phyloP scores from a whole-genome alignment of 352 stramenopile genomes.

The Blastocystis sp. region DNA sequence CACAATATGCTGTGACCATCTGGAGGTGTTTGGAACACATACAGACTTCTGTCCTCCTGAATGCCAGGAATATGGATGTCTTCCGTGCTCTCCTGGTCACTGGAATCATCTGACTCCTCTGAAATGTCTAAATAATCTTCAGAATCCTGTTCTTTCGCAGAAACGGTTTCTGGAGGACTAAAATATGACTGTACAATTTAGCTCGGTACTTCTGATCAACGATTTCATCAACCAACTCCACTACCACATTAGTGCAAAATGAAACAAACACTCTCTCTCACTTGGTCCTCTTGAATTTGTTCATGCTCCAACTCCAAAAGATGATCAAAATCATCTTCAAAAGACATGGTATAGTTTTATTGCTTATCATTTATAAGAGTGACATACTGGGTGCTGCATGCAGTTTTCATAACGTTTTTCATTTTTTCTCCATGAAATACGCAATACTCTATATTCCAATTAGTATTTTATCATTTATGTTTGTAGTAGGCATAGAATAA shows the following conservation, averaged over 20 bases:
- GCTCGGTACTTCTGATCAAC: not conserved
- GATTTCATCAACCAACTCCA: not conserved
- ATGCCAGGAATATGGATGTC: not conserved
- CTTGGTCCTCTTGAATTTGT: not conserved
- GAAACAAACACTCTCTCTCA: not conserved
- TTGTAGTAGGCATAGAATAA: too few species aligned
- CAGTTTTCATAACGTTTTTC: too few species aligned
- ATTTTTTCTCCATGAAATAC: too few species aligned
- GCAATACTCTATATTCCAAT: too few species aligned
- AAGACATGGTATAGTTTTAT: too few species aligned
- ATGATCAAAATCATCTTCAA: conserved; percentile 28
- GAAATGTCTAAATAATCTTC: not conserved
- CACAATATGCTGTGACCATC: not conserved
- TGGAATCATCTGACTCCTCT: not conserved
- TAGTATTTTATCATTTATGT: too few species aligned
- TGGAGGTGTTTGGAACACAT: conserved; percentile 15
- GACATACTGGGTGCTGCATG: too few species aligned
- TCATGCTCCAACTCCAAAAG: conserved; percentile 13
- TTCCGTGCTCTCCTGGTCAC: not conserved
- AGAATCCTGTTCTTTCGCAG: not conserved
- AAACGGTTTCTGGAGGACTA: not conserved
- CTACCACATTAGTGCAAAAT: not conserved
- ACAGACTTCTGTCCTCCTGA: not conserved
- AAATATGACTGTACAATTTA: not conserved
- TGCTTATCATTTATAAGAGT: too few species aligned